phyloP scores from a whole-genome alignment of 805 yeast species.

The Candida fluviatilis region DNA sequence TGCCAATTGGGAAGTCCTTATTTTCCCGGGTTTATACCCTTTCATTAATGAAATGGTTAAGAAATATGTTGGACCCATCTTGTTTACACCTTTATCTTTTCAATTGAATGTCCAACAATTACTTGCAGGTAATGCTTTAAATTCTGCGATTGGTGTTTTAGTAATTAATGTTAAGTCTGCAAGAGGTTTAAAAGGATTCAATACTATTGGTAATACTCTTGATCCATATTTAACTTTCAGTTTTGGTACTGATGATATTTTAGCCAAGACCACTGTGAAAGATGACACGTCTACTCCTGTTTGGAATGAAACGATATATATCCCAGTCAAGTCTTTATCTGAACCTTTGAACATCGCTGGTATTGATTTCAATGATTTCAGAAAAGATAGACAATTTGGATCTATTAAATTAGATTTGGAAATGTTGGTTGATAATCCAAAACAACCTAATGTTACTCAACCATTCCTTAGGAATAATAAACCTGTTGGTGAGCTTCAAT shows the following conservation, averaged over 20 bases:
- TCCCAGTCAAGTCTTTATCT: constrained; percentile 68
- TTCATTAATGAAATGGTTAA: constrained; percentile 80
- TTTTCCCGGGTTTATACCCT: constrained; percentile 82
- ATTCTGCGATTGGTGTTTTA: constrained; percentile 83
- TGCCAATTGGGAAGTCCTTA: constrained; percentile 82
- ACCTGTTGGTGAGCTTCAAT: constrained; percentile 70
- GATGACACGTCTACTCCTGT: constrained; percentile 66
- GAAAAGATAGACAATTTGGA: constrained; percentile 81
- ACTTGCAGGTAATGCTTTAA: constrained; percentile 73
- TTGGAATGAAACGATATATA: constrained; percentile 77
- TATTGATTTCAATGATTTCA: constrained; percentile 73
- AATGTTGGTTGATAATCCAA: constrained; percentile 50
- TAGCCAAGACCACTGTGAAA: constrained; percentile 68
- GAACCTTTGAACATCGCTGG: constrained; percentile 77
- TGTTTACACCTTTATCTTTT: constrained; percentile 87
- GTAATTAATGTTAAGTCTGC: constrained; percentile 68
- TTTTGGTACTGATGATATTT: constrained; percentile 45
- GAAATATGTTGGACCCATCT: constrained; percentile 83
- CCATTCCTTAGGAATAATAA: constrained; percentile 77
- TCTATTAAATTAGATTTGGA: constrained; percentile 70
- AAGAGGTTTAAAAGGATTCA: constrained; percentile 62
- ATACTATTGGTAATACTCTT: constrained; percentile 68
- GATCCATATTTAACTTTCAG: constrained; percentile 87
- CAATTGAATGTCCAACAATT: constrained; percentile 90
- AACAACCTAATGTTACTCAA: constrained; percentile 45